Percentiles rank a stretch among this genome's conserved stretches.
phyloP scores from a whole-genome alignment of 2,329 filamentous ascomycete genomes.

The Colletotrichum shisoi region DNA sequence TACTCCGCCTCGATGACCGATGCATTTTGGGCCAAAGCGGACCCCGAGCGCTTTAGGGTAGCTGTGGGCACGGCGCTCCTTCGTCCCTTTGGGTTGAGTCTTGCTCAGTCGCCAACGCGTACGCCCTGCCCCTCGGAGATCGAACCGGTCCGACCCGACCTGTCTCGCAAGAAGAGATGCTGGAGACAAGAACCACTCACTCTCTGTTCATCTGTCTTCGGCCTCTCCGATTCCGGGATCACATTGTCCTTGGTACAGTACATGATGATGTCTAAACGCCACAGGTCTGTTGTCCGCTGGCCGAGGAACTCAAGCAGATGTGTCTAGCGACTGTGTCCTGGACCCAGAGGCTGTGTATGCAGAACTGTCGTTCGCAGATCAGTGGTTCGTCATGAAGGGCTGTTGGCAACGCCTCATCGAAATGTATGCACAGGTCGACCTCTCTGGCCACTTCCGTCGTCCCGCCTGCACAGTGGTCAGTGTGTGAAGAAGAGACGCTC shows the following conservation, averaged over 20 bases:
- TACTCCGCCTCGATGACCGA: constrained; percentile 9
- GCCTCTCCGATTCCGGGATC: constrained; percentile 1
- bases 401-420: constrained; percentile 28
- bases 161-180: constrained; percentile 1
- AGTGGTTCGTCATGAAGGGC: constrained; percentile 11
- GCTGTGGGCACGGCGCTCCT: constrained; percentile 12
- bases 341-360: not conserved
- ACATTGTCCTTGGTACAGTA: not conserved
- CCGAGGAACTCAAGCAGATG: not conserved
- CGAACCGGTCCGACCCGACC: no score
- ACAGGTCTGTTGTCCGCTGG: not conserved
- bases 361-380: constrained; percentile 3
- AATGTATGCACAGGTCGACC: constrained; percentile 29
- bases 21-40: constrained; percentile 8
- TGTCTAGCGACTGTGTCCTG: not conserved
- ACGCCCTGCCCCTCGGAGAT: constrained; percentile 6
- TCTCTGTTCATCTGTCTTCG: not conserved
- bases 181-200: not conserved
- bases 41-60: constrained; percentile 12
- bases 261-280: not conserved
- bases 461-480: constrained; percentile 36
- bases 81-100: not conserved
- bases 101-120: constrained; percentile 3
- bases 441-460: constrained; percentile 38
- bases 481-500: constrained; percentile 16